Base-by-base conservation (phyloP, 2,329 filamentous ascomycete species). In the Pseudogymnoascus sp. region DNA sequence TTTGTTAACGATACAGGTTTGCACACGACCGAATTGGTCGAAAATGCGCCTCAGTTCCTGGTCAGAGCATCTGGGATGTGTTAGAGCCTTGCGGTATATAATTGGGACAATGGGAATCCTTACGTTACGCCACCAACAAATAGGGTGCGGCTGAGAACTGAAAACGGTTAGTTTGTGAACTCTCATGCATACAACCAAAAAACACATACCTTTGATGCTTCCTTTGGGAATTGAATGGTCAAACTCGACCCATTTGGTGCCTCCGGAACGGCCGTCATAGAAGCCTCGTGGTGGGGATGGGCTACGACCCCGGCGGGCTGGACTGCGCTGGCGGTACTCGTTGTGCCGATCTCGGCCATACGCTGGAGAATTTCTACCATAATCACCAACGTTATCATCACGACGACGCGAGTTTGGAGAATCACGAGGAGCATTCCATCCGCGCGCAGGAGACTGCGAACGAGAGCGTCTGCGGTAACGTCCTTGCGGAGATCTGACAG, bases 1-100 rank as follows among this genome's bases (percentile, higher is more conserved):
- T 72, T 92, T 90, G 79, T 99, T 98, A 69, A 97, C 93, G 69
- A 99, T 99, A 77, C 93, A 98, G 1, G 93, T 97, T 77, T 99
- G 95, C 3, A 99, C 95, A 62, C 87, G 81, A 65, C 95, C 95
- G 73, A 88, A 96, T 54, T 86, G 86, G 72, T 80, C 82, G 76
- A 99, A 99, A 51, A 96, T 86, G 61, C 79, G 79, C 62, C 92
- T 87, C 62, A 99, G 82, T 74, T 98, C 92, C 65, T 83, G 80
- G 76, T 99, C 93, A 6, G 90, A 87, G 65, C 85, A 88, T 39
- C 87, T 90, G 67, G 28, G 62, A 65, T 34, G 66, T 69, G 70
- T 77, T 69, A 77, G 71, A 62, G 45, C 51, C 51, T 57, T 57
- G 51, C n/a, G 28, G 51, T 34, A 57, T 14, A 34, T 65, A 60